Conservation (phyloP, 1,139 yeast genomes). For the Suhomyces panamericanus region DNA sequence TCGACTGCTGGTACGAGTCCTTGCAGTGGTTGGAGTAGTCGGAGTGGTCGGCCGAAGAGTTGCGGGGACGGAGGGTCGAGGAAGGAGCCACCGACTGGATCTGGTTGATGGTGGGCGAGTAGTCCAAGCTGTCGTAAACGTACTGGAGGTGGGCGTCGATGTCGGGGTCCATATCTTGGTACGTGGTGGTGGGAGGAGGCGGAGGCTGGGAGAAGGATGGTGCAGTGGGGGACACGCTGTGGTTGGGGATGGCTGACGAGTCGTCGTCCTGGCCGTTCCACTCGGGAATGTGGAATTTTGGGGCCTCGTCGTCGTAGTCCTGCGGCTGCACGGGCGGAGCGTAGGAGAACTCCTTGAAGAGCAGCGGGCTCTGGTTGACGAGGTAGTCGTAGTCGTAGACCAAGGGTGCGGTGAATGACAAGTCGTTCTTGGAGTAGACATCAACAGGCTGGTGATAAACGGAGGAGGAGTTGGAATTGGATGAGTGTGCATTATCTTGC, state of each 20-base stretch:
- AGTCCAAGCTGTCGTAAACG: conserved; percentile 20
- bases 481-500: conserved; percentile 2
- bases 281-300: conserved; percentile 26
- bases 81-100: neutral
- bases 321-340: conserved; percentile 26
- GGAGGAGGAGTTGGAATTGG: neutral
- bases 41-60: neutral
- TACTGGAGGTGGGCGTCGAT: conserved; percentile 16
- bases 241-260: neutral
- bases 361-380: conserved; percentile 38
- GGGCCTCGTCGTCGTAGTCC: conserved; percentile 15
- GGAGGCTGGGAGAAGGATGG: conserved; percentile 15
- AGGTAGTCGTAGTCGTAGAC: conserved; percentile 48
- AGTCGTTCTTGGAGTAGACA: conserved; percentile 13
- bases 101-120: conserved; percentile 4
- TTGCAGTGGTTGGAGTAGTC: conserved; percentile 15
- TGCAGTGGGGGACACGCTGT: conserved; percentile 17
- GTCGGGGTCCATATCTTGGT: conserved; percentile 10
- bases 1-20: conserved; percentile 20
- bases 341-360: conserved; percentile 41
- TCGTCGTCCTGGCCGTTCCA: conserved; percentile 18
- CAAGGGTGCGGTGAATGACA: conserved; percentile 39
- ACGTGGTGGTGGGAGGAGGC: neutral
- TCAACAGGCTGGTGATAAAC: conserved; percentile 10
- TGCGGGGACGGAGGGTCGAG: conserved; percentile 1